Percentiles rank a stretch among this genome's conserved stretches.
Evolutionary conservation across 306 rosid genomes (phyloP).

Genomic region (Abrus precatorius): DNA sequence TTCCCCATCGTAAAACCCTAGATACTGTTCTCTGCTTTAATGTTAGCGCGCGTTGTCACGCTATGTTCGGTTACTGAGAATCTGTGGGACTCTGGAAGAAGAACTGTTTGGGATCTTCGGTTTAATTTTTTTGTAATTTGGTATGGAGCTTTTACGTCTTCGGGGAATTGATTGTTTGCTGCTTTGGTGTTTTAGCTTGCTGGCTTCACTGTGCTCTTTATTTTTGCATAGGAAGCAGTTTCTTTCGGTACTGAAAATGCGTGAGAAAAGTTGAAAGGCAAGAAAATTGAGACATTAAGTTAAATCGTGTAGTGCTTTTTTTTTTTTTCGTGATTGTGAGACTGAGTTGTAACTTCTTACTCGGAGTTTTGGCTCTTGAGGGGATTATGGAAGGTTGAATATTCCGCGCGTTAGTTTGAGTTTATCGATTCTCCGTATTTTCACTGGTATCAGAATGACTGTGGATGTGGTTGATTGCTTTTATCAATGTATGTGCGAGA

Average conservation of each 20-base stretch:
- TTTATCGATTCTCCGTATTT: not conserved
- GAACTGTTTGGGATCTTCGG: constrained; percentile 18
- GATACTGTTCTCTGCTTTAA: constrained; percentile 36
- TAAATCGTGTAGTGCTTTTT: not conserved
- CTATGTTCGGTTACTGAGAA: constrained; percentile 6
- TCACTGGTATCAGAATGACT: constrained; percentile 1
- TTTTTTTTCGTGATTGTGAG: not conserved
- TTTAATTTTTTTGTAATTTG: constrained; percentile 3
- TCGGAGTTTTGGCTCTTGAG: not conserved
- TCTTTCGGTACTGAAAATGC: constrained; percentile 6
- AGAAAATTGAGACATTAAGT: constrained; percentile 12
- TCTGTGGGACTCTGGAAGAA: not conserved
- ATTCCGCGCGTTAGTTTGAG: not conserved
- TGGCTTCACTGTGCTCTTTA: constrained; percentile 4
- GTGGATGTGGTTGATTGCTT: constrained; percentile 16
- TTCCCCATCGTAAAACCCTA: constrained; percentile 60
- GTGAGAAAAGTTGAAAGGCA: not conserved
- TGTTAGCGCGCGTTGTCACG: not conserved
- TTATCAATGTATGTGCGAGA: constrained; percentile 13
- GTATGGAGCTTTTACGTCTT: not conserved
- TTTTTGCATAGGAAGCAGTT: not conserved
- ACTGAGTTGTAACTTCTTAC: not conserved
- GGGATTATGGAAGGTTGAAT: constrained; percentile 19
- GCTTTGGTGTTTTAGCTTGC: not conserved
- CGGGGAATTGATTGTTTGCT: too few species aligned